phyloP scores from a whole-genome alignment of 495 filamentous ascomycete genomes.

The Neurospora pannonica region DNA sequence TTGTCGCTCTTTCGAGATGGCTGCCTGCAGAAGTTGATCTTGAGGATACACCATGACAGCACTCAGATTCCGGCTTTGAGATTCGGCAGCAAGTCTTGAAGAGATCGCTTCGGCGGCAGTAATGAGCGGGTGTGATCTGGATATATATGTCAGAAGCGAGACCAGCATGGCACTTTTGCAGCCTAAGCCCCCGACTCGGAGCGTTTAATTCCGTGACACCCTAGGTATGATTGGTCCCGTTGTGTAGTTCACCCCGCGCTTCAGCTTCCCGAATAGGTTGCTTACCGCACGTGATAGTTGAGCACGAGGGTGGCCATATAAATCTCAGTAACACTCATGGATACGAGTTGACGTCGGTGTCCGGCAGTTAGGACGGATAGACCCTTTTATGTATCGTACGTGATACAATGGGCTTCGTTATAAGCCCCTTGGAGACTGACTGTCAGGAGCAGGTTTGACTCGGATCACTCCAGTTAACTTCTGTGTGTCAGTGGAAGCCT shows the following conservation, averaged over 20 bases:
- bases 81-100: neutral
- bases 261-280: neutral
- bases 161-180: neutral
- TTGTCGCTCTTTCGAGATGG: neutral
- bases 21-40: neutral
- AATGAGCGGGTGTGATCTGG: neutral
- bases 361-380: neutral
- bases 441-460: neutral
- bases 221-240: neutral
- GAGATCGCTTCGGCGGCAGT: neutral
- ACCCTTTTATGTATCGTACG: neutral
- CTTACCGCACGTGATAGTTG: neutral
- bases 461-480: neutral
- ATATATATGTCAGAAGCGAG: neutral
- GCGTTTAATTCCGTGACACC: neutral
- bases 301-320: neutral
- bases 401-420: neutral
- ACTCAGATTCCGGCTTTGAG: neutral
- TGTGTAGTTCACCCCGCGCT: neutral
- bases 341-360: neutral
- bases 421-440: neutral
- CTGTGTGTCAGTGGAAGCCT: neutral
- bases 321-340: neutral
- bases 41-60: neutral
- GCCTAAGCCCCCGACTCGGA: neutral